Evolutionary conservation across 2,329 filamentous ascomycete genomes (phyloP).

Genomic region (Hypoxylon sp.): DNA sequence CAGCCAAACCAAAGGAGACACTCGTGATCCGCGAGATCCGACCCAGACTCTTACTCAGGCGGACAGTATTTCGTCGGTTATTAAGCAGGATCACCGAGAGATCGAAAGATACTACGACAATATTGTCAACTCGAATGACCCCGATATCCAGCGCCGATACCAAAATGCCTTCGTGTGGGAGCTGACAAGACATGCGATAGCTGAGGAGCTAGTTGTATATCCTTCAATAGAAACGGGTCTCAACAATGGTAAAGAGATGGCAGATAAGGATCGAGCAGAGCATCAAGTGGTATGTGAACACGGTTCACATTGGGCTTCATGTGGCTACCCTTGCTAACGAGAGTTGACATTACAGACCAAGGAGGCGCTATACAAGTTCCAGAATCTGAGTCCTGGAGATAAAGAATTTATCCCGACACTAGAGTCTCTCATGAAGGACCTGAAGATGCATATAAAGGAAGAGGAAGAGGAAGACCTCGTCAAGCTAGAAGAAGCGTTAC

Average conservation of each 20-base stretch:
- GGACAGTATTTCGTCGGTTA: constrained; percentile 36
- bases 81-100: constrained; percentile 46
- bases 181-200: constrained; percentile 65
- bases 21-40: constrained; percentile 13
- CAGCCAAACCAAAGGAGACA: constrained; percentile 6
- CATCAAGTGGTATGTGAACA: constrained; percentile 46
- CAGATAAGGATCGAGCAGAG: constrained; percentile 58
- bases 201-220: constrained; percentile 65
- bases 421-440: constrained; percentile 58
- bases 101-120: constrained; percentile 58
- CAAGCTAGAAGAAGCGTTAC: constrained; percentile 59
- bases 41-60: constrained; percentile 13
- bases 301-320: background rate
- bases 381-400: constrained; percentile 57
- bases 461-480: constrained; percentile 62
- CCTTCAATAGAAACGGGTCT: constrained; percentile 62
- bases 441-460: constrained; percentile 60
- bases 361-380: constrained; percentile 61
- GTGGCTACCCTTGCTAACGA: constrained; percentile 15
- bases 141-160: constrained; percentile 60
- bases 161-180: constrained; percentile 69
- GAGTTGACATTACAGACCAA: constrained; percentile 58
- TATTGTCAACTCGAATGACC: constrained; percentile 58
- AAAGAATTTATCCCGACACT: constrained; percentile 60
- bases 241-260: constrained; percentile 56